These are phyloP conservation scores for Platismatia glauca DNA, from an alignment of 495 filamentous ascomycete species.

Conservation along the genomic window DNA sequence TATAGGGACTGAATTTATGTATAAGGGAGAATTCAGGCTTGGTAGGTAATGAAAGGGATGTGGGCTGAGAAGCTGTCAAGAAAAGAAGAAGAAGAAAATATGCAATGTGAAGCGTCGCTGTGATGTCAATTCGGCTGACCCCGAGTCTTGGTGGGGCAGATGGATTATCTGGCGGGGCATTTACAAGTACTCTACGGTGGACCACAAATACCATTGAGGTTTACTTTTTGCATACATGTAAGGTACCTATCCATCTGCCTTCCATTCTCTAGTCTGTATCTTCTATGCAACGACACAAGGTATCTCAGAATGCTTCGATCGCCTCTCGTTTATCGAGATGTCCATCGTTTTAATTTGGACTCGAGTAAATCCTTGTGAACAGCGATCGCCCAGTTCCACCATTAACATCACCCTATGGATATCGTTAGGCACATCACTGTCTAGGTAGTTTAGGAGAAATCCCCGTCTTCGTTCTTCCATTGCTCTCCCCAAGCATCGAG, in stretches of 20 bases:
- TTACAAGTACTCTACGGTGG: not conserved
- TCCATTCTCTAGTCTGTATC: not conserved
- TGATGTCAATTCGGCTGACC: not conserved
- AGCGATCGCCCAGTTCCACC: not conserved
- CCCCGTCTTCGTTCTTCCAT: not conserved
- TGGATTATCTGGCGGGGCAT: not conserved
- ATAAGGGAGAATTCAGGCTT: not conserved
- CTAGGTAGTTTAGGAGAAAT: slow-evolving; percentile 1
- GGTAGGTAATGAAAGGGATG: not conserved
- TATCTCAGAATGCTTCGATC: not conserved
- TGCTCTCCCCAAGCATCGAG: slow-evolving; percentile 5
- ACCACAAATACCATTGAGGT: not conserved
- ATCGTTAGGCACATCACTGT: not conserved
- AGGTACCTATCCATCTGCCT: not conserved
- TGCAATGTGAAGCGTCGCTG: not conserved
- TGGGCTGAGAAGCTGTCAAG: not conserved
- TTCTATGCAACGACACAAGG: not conserved
- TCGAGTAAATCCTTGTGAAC: not conserved
- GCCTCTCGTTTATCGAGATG: not conserved
- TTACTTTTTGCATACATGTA: not conserved
- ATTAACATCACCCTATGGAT: not conserved
- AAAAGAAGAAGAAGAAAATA: not conserved
- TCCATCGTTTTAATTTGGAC: not conserved
- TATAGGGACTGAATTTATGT: not conserved
- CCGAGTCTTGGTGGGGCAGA: slow-evolving; percentile 10